Evolutionary conservation across 140 eudicot genomes (phyloP), one percentile per base, ranked within the genome.

Genomic region (Stevia rebaudiana): DNA sequence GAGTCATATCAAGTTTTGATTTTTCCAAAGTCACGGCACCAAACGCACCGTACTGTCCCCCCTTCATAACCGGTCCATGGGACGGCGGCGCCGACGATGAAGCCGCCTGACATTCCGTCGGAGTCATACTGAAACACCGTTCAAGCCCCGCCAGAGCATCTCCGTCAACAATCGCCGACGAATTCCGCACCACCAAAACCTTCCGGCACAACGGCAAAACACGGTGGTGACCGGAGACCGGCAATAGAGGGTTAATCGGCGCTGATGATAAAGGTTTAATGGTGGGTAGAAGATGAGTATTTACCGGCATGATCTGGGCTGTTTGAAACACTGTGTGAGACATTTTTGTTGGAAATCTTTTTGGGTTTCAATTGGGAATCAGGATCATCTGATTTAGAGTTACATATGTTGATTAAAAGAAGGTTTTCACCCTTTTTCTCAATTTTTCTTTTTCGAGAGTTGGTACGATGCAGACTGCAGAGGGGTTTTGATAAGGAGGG

Each of bases 11-110:
- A 6, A 87, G 88, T 72, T 87, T 90, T 50, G 85, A 72, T 81
- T 82, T 90, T 68, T 87, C 98, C 71, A 90, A 79, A 31, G 94
- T 84, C 16, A 88, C 95, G 12, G 88, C 82, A 31, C 90, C 86
- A 60, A 86, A 57, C 43, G 95, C 76, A 22, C 95, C 83, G 19
- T 43, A 87, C 43, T 83, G 39, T 15, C 85, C 76, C 33, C 85
- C 90, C 71, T 84, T 91, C 96, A 87, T 87, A n/a, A 75, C 77
- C 74, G 70, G 66, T 11, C 89, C 82, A 3, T 75, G 77, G 0
- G 56, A n/a, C 57, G 54, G 55, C 67, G 82, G 53, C 31, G 75
- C 71, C 62, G 80, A 56, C 58, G 83, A 57, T 4, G 79, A 59
- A 11, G 82, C 43, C 48, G 81, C 53, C 69, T 75, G 52, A 16